A percentile compares a stretch with the other conserved stretches of the same genome.
These are phyloP conservation scores for Catharanthus roseus DNA, from an alignment of 257 asterid genomes.

Conservation along the genomic window DNA sequence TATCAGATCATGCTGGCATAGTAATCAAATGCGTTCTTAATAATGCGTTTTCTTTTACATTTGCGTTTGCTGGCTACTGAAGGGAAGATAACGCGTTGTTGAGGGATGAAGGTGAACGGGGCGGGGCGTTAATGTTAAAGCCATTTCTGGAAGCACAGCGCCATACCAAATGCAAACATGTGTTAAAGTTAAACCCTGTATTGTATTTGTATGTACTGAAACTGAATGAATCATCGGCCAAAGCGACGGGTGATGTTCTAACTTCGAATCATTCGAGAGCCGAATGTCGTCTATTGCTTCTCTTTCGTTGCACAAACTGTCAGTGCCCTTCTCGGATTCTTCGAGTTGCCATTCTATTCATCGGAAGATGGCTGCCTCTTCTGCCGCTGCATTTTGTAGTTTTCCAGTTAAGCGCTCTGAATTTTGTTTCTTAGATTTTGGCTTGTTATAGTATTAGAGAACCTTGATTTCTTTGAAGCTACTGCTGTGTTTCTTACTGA, in stretches of 20 bases:
- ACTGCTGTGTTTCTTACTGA: not conserved
- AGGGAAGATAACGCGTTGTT: too few relatives aligned
- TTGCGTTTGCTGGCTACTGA: too few relatives aligned
- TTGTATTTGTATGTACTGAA: too few relatives aligned
- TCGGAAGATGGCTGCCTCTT: slow-evolving; percentile 13
- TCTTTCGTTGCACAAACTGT: slow-evolving; percentile 5
- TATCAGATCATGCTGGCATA: too few relatives aligned
- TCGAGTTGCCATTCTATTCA: slow-evolving; percentile 9
- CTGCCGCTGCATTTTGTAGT: slow-evolving; percentile 9
- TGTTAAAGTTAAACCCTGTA: too few relatives aligned
- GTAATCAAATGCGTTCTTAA: too few relatives aligned
- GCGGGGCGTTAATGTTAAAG: too few relatives aligned
- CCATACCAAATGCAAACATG: too few relatives aligned
- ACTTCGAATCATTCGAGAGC: not conserved
- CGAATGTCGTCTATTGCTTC: slow-evolving; percentile 25
- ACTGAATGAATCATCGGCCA: not conserved
- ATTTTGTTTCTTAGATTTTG: not conserved
- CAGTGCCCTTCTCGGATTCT: slow-evolving; percentile 18
- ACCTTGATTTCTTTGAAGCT: not conserved
- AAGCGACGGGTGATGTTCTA: not conserved
- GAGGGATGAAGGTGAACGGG: too few relatives aligned
- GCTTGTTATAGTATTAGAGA: not conserved
- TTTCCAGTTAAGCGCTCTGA: slow-evolving; percentile 13
- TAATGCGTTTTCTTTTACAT: too few relatives aligned
- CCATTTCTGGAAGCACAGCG: too few relatives aligned